Percentiles rank a stretch among this genome's conserved stretches.
Conservation (phyloP, 1,284 basidiomycete genomes). For the Sanghuangporus sanghuang region DNA sequence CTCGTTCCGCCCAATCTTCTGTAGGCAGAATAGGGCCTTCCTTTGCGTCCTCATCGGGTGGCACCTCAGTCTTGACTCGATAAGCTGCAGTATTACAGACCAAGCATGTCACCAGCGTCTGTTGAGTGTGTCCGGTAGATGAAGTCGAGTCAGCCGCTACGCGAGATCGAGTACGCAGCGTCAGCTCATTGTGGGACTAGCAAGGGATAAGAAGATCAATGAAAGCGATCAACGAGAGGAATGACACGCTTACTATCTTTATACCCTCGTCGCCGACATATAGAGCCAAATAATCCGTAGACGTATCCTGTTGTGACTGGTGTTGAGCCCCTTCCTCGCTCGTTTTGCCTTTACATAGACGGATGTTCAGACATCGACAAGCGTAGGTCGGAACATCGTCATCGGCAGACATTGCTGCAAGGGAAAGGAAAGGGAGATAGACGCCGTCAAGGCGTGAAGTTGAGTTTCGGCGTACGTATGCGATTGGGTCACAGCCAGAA, state of each 20-base stretch:
- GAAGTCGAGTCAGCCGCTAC: constrained; percentile 34
- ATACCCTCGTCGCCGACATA: constrained; percentile 67
- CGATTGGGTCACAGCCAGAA: not conserved
- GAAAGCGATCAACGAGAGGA: not conserved
- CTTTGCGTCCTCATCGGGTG: constrained; percentile 52
- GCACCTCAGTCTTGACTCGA: constrained; percentile 59
- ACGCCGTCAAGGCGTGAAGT: not conserved
- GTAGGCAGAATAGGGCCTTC: constrained; percentile 65
- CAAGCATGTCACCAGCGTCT: constrained; percentile 60
- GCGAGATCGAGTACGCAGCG: constrained; percentile 56
- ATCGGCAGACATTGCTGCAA: constrained; percentile 17
- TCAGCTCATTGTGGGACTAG: constrained; percentile 66
- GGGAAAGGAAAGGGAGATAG: not conserved
- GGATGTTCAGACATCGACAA: constrained; percentile 70
- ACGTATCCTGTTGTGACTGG: not conserved
- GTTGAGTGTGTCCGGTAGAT: constrained; percentile 35
- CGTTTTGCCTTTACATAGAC: constrained; percentile 31
- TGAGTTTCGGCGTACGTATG: not conserved
- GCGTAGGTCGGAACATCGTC: constrained; percentile 32
- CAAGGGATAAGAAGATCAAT: not conserved
- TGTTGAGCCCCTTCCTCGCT: constrained; percentile 5
- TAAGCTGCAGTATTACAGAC: constrained; percentile 62
- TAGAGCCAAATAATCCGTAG: constrained; percentile 46
- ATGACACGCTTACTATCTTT: constrained; percentile 44
- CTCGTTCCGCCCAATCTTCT: constrained; percentile 70